Base-by-base conservation (phyloP, 2,329 filamentous ascomycete genomes). In the Remersonia thermophila region DNA sequence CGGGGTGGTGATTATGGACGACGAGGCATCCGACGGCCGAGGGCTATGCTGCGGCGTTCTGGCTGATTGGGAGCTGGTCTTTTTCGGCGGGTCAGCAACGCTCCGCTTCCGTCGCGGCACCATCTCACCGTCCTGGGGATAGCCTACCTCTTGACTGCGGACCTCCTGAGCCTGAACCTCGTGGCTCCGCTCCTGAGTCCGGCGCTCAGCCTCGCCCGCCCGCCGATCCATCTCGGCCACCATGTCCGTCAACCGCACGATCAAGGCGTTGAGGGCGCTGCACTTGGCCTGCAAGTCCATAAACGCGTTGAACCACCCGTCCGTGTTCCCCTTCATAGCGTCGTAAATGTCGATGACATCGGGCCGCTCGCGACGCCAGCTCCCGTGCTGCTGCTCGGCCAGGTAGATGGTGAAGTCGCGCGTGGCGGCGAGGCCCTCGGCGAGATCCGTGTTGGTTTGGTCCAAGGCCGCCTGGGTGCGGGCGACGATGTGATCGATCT, bases 251-350 rank as follows among this genome's bases (percentile, higher is more conserved):
- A 95, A 71, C 55, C 81, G 76, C 27, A 76, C 71, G 28, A 94
- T 67, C 20, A 79, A 65, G 6, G 74, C 69, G 23, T 80, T 80
- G 17, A 95, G 65, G 30, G 73, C 69, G 42, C 79, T 73, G 11
- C 80, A 78, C 51, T 80, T 84, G 15, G 71, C 71, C 53, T 85
- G 78, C 40, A 95, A 66, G 37, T 80, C 80, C 36, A 77, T 69
- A 51, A 94, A 79, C 6, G 85, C 85, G 38, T 78, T 76, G 39
- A 79, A 74, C 89, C 89, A 96, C 30, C 87, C 86, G 45, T 93
- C 82, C 7, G 86, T 80, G 49, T 96, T 96, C 25, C 84, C 83
- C 51, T 82, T 80, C 87, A 96, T 96, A 27, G 87, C 85, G 28
- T 79, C 73, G 48, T 83, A 91, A 14, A 94, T 84, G 32, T 83